Base-by-base conservation (phyloP, 2,329 filamentous ascomycete genomes). In the Colletotrichum phormii region DNA sequence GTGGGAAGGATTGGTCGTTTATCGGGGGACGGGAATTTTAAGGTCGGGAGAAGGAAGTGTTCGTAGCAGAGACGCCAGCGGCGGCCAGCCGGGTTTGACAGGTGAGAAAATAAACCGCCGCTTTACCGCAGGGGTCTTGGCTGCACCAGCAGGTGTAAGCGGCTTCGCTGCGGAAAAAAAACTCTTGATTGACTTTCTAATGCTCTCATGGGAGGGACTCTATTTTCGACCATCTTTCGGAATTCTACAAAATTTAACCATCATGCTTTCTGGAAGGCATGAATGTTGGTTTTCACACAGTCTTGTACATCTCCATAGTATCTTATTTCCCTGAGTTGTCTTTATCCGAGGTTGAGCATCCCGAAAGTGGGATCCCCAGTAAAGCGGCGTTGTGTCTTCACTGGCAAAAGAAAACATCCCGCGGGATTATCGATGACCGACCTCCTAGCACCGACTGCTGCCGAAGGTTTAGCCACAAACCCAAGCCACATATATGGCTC, bases 11-110 rank as follows among this genome's bases (percentile, higher is more conserved):
- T 64, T 60, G 46, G 54, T 55, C 46, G 61, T 53, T 46, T 69
- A 69, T 69, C 71, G 71, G 71, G 35, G 31, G 42, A 64, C 65
- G 64, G 53, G 64, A 63, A 68, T 68, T 68, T 72, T 63, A 68
- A 72, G 46, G 63, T 60, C 67, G 55, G 63, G 42, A 37, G 53
- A 35, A 53, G 63, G 53, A 58, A 65, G 53, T 24, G 35, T 51
- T 18, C 24, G 59, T 61, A 46, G 22, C 35, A 61, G 6, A 26
- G 31, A 22, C 37, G 55, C 64, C 54, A 54, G 33, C 64, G 37
- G 31, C 55, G 64, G 55, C 64, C 54, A 54, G 33, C 64, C 55
- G 31, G 64, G 57, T 42, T 61, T 59, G 37, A 53, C 49, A 55
- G 57, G 49, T 63, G 58, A 68, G 51, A 63, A 63, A 68, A 68